Percentiles rank a stretch among this genome's conserved stretches.
Conservation (phyloP, 108 stramenopile species). For the Ochromonas danica region DNA sequence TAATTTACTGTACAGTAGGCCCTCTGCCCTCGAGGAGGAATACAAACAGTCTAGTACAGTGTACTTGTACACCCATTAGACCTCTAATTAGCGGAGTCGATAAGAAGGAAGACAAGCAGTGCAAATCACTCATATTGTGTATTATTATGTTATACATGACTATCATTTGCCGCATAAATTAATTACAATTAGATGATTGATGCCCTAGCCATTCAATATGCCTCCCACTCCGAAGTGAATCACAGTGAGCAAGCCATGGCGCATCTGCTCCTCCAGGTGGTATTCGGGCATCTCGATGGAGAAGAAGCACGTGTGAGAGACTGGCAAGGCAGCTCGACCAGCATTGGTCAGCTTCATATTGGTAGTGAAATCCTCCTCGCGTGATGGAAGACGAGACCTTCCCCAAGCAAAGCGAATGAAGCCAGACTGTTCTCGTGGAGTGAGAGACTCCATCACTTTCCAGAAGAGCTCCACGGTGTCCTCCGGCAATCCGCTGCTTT, state of each 20-base stretch:
- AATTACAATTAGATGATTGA: too few species aligned
- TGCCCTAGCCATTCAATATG: slow-evolving; percentile 43
- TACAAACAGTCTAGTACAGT: too few species aligned
- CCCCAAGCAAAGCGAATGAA: slow-evolving; percentile 70
- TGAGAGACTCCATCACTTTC: slow-evolving; percentile 55
- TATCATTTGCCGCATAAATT: too few species aligned
- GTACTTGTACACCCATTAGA: too few species aligned
- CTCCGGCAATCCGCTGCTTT: slow-evolving; percentile 48
- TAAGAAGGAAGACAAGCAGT: too few species aligned
- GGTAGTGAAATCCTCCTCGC: slow-evolving; percentile 44
- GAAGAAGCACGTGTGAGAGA: slow-evolving; percentile 66
- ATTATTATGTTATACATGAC: too few species aligned
- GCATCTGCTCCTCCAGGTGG: slow-evolving; percentile 58
- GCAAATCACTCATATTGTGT: too few species aligned
- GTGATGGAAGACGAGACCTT: slow-evolving; percentile 56
- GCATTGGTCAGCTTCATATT: slow-evolving; percentile 27
- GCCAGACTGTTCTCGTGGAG: slow-evolving; percentile 55
- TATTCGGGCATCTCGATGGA: slow-evolving; percentile 60
- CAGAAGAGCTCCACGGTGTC: slow-evolving; percentile 56
- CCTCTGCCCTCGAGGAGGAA: too few species aligned
- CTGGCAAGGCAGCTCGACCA: slow-evolving; percentile 38
- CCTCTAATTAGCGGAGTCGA: too few species aligned
- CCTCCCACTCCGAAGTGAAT: slow-evolving; percentile 56
- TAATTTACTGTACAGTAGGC: too few species aligned
- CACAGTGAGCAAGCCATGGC: slow-evolving; percentile 56